phyloP scores from a whole-genome alignment of 2,329 filamentous ascomycete genomes.

The Aquanectria penicillioides region DNA sequence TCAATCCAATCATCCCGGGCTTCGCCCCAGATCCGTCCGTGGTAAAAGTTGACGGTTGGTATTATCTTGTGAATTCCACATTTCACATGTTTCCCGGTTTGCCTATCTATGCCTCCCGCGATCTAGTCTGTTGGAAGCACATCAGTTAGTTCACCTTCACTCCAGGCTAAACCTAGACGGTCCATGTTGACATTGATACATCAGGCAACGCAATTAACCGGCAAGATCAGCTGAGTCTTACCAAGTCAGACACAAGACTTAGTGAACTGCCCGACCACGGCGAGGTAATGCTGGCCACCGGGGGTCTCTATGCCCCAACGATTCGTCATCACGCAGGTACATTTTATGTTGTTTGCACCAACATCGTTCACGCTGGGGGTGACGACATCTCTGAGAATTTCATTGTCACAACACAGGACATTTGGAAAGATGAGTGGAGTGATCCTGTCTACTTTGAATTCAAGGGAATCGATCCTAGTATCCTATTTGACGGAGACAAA shows the following conservation, averaged over 20 bases:
- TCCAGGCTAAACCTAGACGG: background rate
- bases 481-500: background rate
- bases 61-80: conserved; percentile 6
- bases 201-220: conserved; percentile 8
- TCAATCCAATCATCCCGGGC: conserved; percentile 3
- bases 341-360: conserved; percentile 9
- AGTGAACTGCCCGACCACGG: background rate
- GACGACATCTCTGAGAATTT: background rate
- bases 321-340: background rate
- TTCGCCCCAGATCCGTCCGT: conserved; percentile 2
- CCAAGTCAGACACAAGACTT: background rate
- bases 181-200: background rate
- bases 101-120: conserved; percentile 1
- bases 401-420: background rate
- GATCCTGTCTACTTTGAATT: conserved; percentile 1
- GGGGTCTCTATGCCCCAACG: conserved; percentile 4
- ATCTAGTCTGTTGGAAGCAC: conserved; percentile 8
- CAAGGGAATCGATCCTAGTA: background rate
- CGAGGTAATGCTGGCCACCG: background rate
- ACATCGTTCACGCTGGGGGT: background rate
- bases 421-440: conserved; percentile 2
- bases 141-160: background rate
- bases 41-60: conserved; percentile 6
- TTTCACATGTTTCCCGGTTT: conserved; percentile 10
- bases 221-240: conserved; percentile 5